Evolutionary conservation across 208 protist genomes (phyloP).

Genomic region (Phytomonas sp.): DNA sequence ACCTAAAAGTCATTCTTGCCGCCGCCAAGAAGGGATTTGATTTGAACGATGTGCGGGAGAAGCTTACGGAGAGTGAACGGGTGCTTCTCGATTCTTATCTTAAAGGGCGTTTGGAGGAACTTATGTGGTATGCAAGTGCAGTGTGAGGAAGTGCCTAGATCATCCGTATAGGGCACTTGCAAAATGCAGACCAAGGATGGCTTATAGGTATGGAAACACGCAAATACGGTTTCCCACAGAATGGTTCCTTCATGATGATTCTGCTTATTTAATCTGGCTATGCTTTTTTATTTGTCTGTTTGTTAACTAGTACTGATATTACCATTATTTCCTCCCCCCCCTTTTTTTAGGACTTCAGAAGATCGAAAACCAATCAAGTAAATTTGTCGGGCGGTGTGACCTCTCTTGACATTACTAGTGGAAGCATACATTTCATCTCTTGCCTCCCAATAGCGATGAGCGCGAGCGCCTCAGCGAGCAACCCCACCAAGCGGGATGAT

Average conservation of each 20-base stretch:
- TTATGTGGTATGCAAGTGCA: constrained; percentile 24
- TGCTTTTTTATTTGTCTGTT: not conserved
- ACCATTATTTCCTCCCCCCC: not conserved
- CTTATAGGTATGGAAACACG: not conserved
- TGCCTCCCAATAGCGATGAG: not conserved
- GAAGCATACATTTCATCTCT: not conserved
- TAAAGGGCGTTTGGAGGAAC: constrained; percentile 31
- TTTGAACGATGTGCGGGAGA: constrained; percentile 56
- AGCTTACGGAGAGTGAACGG: constrained; percentile 57
- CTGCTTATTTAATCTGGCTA: not conserved
- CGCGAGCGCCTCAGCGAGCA: not conserved
- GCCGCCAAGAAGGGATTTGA: constrained; percentile 66
- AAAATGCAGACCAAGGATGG: not conserved
- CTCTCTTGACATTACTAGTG: not conserved
- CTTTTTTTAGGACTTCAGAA: not conserved
- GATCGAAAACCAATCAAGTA: not conserved
- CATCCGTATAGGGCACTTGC: not conserved
- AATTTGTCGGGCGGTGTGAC: too few relatives aligned
- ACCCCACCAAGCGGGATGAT: constrained; percentile 17
- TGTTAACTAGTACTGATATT: too few relatives aligned
- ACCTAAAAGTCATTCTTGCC: constrained; percentile 57
- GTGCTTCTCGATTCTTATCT: constrained; percentile 45
- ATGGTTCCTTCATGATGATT: not conserved
- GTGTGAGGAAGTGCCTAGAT: not conserved
- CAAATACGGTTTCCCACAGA: not conserved